Conservation (phyloP, 2,329 filamentous ascomycete species). For the Aschersonia sp. region DNA sequence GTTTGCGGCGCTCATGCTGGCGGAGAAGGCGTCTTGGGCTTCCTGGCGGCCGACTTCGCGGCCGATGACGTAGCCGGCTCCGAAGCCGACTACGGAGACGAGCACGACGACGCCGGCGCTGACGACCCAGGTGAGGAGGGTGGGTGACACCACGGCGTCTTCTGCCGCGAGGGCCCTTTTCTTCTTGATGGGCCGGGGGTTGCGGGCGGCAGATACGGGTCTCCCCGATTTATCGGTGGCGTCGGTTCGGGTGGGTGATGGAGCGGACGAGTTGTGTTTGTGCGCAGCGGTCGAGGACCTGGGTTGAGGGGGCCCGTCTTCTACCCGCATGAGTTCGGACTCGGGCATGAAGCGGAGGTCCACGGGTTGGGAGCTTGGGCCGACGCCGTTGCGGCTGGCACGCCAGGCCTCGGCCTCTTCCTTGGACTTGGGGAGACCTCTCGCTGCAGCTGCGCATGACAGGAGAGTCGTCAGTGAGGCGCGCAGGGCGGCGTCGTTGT, state of each 20-base stretch:
- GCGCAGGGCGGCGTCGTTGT: slow-evolving; percentile 85
- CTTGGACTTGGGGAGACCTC: slow-evolving; percentile 58
- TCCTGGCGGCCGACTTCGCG: slow-evolving; percentile 52
- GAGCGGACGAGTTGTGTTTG: slow-evolving; percentile 14
- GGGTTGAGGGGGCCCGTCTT: slow-evolving; percentile 9
- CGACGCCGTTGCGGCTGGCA: slow-evolving; percentile 20
- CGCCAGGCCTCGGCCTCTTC: slow-evolving; percentile 26
- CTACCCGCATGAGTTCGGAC: slow-evolving; percentile 36
- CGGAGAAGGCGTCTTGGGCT: slow-evolving; percentile 34
- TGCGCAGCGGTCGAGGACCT: slow-evolving; percentile 9
- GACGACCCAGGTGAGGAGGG: slow-evolving; percentile 49
- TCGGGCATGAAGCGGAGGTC: slow-evolving; percentile 46
- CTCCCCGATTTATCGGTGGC: slow-evolving; percentile 34
- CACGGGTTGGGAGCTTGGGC: slow-evolving; percentile 38
- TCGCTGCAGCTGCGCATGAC: slow-evolving; percentile 84
- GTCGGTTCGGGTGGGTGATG: slow-evolving; percentile 13
- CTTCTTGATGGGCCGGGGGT: slow-evolving; percentile 40
- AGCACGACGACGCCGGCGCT: slow-evolving; percentile 54
- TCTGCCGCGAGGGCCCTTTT: slow-evolving; percentile 32
- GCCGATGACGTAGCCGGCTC: slow-evolving; percentile 54
- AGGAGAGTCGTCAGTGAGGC: slow-evolving; percentile 90
- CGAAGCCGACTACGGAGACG: slow-evolving; percentile 54
- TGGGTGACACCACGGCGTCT: slow-evolving; percentile 38
- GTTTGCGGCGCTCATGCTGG: slow-evolving; percentile 26
- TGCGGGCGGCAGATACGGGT: slow-evolving; percentile 23